Evolutionary conservation across 495 filamentous ascomycete genomes (phyloP).

Genomic region (Tuber brumale): DNA sequence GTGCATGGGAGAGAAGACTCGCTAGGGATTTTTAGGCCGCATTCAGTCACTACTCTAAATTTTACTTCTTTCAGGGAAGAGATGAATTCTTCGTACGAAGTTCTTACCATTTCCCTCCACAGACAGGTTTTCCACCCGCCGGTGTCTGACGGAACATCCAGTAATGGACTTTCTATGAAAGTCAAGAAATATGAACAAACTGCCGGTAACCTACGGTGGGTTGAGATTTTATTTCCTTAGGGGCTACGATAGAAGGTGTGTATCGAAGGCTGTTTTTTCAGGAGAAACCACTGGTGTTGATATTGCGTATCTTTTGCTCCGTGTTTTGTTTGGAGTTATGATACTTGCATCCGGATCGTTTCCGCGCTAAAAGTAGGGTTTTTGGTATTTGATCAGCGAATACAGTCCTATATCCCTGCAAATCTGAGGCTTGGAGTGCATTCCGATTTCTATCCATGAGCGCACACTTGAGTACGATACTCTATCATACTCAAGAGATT

Average conservation of each 20-base stretch:
- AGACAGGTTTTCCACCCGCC: no score
- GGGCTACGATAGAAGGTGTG: background rate
- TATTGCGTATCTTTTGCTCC: background rate
- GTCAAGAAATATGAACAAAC: no score
- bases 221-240: background rate
- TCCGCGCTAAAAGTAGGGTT: background rate
- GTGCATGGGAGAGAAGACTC: background rate
- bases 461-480: no score
- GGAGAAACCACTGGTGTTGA: background rate
- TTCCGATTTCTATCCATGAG: no score
- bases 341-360: background rate
- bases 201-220: no score
- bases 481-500: no score
- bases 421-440: background rate
- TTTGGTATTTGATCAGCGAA: background rate
- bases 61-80: background rate
- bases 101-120: no score
- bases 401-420: background rate
- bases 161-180: no score
- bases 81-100: conserved; percentile 27
- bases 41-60: background rate
- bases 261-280: background rate
- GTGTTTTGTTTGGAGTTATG: background rate
- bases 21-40: background rate
- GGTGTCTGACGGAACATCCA: no score